Percentiles rank a stretch among this genome's conserved stretches.
These are phyloP conservation scores for Metarhizium humberi DNA, from an alignment of 2,329 filamentous ascomycete genomes.

Conservation along the genomic window DNA sequence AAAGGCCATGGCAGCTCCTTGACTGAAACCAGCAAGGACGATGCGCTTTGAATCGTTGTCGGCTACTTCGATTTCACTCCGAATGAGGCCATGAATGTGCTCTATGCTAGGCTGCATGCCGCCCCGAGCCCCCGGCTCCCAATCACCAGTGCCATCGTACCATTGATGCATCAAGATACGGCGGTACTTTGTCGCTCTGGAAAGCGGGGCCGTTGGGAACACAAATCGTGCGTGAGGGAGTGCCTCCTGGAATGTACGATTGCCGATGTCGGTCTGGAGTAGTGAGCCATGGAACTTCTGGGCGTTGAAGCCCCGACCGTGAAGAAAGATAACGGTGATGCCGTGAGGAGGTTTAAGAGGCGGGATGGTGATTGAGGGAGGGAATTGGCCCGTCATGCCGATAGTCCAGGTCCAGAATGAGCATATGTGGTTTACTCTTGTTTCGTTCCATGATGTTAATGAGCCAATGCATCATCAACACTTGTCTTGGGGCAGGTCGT, in stretches of 20 bases:
- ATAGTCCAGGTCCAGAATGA: background rate
- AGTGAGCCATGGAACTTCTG: constrained; percentile 29
- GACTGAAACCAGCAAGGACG: constrained; percentile 41
- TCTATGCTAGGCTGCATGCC: constrained; percentile 30
- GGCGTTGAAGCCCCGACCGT: constrained; percentile 37
- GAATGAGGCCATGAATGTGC: constrained; percentile 29
- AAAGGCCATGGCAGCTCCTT: constrained; percentile 41
- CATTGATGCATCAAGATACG: constrained; percentile 24
- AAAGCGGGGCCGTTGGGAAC: constrained; percentile 37
- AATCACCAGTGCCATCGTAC: constrained; percentile 26
- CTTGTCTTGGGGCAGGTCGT: background rate
- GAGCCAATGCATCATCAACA: background rate
- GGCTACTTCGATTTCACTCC: constrained; percentile 24
- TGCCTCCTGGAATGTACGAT: constrained; percentile 17
- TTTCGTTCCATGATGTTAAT: background rate
- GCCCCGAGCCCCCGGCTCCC: constrained; percentile 20
- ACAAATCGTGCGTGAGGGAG: constrained; percentile 38
- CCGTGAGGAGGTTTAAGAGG: constrained; percentile 22
- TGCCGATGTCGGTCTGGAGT: constrained; percentile 18
- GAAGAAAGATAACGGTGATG: constrained; percentile 38
- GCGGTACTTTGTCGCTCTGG: constrained; percentile 21
- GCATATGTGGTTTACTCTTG: background rate
- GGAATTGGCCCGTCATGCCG: constrained; percentile 12
- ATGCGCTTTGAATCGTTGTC: constrained; percentile 26
- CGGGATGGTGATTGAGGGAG: constrained; percentile 11